These are phyloP conservation scores for Paramecium caudatum DNA, from an alignment of 73 alveolate species.

Conservation along the genomic window DNA sequence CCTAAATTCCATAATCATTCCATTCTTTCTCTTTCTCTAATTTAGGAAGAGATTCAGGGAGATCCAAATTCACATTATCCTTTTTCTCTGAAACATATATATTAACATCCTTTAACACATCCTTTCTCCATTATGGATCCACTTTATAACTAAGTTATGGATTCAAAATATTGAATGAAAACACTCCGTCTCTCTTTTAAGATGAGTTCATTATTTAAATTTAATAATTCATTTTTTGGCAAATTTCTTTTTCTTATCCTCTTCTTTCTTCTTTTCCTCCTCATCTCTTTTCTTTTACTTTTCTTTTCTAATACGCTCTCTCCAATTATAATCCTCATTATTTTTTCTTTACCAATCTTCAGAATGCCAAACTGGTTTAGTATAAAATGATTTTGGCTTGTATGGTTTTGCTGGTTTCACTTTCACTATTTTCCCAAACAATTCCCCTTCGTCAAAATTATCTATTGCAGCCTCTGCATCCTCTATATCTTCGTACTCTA, in stretches of 20 bases:
- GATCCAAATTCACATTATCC: conserved; percentile 49
- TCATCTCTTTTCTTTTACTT: conserved; percentile 53
- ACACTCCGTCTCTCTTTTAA: conserved; percentile 56
- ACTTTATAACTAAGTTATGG: conserved; percentile 47
- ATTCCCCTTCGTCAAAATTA: conserved; percentile 64
- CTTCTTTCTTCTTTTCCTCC: conserved; percentile 35
- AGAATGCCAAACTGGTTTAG: conserved; percentile 72
- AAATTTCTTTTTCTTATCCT: conserved; percentile 51
- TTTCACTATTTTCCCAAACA: conserved; percentile 42
- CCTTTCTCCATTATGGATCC: conserved; percentile 63
- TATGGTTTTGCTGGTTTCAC: conserved; percentile 68
- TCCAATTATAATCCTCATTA: conserved; percentile 57
- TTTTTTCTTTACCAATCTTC: conserved; percentile 62
- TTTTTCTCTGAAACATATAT: conserved; percentile 50
- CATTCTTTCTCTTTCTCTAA: conserved; percentile 59
- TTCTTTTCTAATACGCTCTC: conserved; percentile 33
- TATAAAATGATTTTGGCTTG: conserved; percentile 58
- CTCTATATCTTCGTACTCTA: conserved; percentile 61
- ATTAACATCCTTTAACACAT: conserved; percentile 38
- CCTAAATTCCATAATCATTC: conserved; percentile 54
- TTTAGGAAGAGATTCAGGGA: conserved; percentile 57
- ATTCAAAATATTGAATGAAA: conserved; percentile 45
- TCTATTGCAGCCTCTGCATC: conserved; percentile 70
- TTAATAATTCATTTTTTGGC: neutral
- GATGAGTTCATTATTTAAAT: conserved; percentile 57